Evolutionary conservation across 2,329 filamentous ascomycete genomes (phyloP), one percentile per base, ranked within the genome.

Genomic region (Penicillium polonicum): DNA sequence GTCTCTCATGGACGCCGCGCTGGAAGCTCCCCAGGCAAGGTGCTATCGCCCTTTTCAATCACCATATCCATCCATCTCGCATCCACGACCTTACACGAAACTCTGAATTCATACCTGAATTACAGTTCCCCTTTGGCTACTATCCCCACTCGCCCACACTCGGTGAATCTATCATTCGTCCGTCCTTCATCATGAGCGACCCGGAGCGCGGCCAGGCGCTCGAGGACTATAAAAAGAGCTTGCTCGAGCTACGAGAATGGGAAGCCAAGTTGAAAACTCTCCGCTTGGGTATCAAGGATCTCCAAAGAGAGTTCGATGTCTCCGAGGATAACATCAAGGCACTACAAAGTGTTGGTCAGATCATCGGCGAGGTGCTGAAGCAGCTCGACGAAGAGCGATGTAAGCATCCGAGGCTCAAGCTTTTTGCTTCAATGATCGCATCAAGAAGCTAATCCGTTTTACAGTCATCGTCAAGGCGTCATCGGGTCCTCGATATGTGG

Each of bases 241-340:
- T 93, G 69, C 84, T 97, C 71, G 93, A 99, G 78, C 96, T 95
- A 69, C 87, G 95, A 78, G 94, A 99, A 83, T 97, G 92, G 92
- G 95, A 99, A 78, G 89, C 93, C 52, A 99, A 97, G 83, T 85
- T 99, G 61, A 99, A 97, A 82, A 86, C 88, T 52, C 81, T 99
- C 69, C 90, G 94, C 62, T 82, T 96, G 78, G 94, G 97, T 68
- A 97, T 99, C 77, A 99, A 97, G 81, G 91, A 89, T 59, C 79
- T 97, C 55, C 91, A 96, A 75, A 92, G 90, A 73, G 92, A 97
- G 70, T 99, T 92, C 72, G 93, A 99, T 76, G 87, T 93, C 67
- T 97, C 94, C 53, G 94, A 99, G 76, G 95, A 99, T 66, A 97
- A 97, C 80, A 97, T 99, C 83, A 99, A 99, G 83, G 94, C 94